A percentile compares a stretch with the other conserved stretches of the same genome.
Evolutionary conservation across 2,329 filamentous ascomycete species (phyloP).

Genomic region (Penicillium janthinellum): DNA sequence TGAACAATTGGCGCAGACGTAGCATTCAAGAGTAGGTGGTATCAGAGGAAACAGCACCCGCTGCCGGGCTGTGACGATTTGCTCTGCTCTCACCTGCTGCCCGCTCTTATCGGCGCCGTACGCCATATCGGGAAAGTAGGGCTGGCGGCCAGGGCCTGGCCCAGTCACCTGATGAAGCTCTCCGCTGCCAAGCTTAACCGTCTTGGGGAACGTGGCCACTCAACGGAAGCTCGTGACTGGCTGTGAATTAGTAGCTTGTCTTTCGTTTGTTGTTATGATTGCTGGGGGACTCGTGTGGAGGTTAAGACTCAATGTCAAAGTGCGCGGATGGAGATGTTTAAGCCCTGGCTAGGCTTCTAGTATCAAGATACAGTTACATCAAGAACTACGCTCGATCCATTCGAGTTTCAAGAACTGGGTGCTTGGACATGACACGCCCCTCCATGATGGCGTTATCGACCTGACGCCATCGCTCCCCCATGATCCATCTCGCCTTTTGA

Average conservation of each 20-base stretch:
- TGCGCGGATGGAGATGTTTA: not conserved
- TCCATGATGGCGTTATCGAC: not conserved
- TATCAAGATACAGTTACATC: slow-evolving; percentile 2
- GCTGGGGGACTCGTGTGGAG: not conserved
- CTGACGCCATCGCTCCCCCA: not conserved
- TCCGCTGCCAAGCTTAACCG: not conserved
- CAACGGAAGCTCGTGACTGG: not conserved
- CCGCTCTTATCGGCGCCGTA: slow-evolving; percentile 23
- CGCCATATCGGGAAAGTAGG: slow-evolving; percentile 26
- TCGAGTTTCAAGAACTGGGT: not conserved
- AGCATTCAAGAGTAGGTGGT: slow-evolving; percentile 26
- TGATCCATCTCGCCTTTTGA: not conserved
- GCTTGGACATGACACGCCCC: not conserved
- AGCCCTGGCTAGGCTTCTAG: not conserved
- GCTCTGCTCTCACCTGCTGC: slow-evolving; percentile 20
- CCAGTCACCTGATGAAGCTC: slow-evolving; percentile 12
- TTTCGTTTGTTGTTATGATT: not conserved
- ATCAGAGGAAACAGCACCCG: not conserved
- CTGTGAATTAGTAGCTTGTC: not conserved
- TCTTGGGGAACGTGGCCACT: slow-evolving; percentile 6
- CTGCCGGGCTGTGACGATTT: slow-evolving; percentile 17
- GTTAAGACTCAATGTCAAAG: not conserved
- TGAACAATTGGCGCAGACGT: slow-evolving; percentile 48
- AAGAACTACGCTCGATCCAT: not conserved
- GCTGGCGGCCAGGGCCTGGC: slow-evolving; percentile 11